phyloP scores from a whole-genome alignment of 2,329 filamentous ascomycete genomes.

The Fusarium fujikuroi region DNA sequence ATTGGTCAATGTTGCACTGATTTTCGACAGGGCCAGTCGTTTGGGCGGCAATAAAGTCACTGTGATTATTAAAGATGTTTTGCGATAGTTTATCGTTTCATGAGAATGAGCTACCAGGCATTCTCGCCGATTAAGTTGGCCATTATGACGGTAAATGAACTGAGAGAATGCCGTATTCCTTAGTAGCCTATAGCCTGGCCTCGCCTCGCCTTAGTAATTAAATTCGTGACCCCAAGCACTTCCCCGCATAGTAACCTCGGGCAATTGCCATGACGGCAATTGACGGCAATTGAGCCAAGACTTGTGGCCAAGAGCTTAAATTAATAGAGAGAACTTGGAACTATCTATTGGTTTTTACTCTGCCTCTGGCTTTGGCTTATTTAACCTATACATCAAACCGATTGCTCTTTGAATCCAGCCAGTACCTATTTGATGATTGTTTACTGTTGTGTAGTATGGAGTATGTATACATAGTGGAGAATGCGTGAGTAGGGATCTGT shows the following conservation, averaged over 20 bases:
- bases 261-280: not conserved
- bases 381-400: accelerated
- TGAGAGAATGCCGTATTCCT: not conserved
- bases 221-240: not conserved
- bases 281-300: not conserved
- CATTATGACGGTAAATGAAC: not conserved
- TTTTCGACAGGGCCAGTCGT: not conserved
- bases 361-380: too few species aligned
- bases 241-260: not conserved
- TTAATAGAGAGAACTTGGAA: too few species aligned
- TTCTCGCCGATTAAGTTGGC: not conserved
- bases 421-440: too few species aligned
- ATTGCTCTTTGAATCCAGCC: too few species aligned
- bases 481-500: too few species aligned
- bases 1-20: not conserved
- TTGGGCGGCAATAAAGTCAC: not conserved
- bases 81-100: not conserved
- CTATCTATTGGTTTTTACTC: too few species aligned
- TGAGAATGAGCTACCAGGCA: not conserved
- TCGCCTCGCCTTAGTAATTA: too few species aligned
- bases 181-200: too few species aligned
- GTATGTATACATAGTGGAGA: too few species aligned
- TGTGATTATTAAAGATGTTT: not conserved
- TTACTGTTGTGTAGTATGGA: too few species aligned
- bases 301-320: too few species aligned